Percentiles rank a stretch among this genome's conserved stretches.
Evolutionary conservation across 2,329 filamentous ascomycete species (phyloP).

Genomic region (Colletotrichum tofieldiae): DNA sequence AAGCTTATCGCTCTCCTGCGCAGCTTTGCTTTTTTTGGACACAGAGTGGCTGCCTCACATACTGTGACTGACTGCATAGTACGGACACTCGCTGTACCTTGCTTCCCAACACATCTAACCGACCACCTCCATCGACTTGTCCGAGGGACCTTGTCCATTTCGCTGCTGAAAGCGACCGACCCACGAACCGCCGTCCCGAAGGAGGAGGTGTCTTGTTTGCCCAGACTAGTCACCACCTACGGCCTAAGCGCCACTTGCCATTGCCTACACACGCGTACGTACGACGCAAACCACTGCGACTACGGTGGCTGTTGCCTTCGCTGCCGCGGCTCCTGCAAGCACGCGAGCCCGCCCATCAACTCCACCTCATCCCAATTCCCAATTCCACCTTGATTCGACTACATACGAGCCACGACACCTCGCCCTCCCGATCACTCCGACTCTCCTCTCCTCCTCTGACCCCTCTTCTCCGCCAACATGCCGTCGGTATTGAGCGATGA

Average conservation of each 20-base stretch:
- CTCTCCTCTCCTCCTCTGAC: conserved; percentile 21
- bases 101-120: conserved; percentile 20
- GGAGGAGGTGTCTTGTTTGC: conserved; percentile 36
- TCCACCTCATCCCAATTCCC: conserved; percentile 40
- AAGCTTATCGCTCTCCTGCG: conserved; percentile 38
- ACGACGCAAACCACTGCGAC: conserved; percentile 35
- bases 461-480: conserved; percentile 58
- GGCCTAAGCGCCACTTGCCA: conserved; percentile 40
- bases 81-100: conserved; percentile 10
- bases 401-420: conserved; percentile 38
- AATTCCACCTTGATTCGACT: conserved; percentile 37
- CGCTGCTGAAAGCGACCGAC: conserved; percentile 36
- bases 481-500: conserved; percentile 85
- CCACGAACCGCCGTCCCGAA: conserved; percentile 40
- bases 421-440: conserved; percentile 16
- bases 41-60: conserved; percentile 34
- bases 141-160: conserved; percentile 27
- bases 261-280: conserved; percentile 39
- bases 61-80: conserved; percentile 21
- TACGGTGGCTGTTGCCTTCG: conserved; percentile 30
- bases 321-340: conserved; percentile 38
- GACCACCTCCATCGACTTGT: conserved; percentile 24
- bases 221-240: conserved; percentile 26
- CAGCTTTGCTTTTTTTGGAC: conserved; percentile 29
- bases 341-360: conserved; percentile 36